Evolutionary conservation across 805 yeast genomes (phyloP).

Genomic region (Candida orba): DNA sequence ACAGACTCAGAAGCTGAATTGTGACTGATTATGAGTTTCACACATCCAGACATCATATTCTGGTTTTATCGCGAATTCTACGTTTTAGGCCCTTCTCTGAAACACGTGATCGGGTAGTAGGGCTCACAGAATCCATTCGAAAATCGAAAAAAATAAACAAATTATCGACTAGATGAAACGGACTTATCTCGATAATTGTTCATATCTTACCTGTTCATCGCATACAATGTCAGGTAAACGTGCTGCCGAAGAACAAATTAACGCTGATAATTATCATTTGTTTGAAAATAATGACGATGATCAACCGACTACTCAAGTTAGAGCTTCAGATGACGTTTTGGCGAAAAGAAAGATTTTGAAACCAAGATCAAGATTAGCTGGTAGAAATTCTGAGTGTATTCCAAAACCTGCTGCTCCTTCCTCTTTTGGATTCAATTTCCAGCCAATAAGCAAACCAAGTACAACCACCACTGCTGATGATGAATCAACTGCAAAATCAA

Average conservation of each 20-base stretch:
- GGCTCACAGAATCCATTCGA: background rate
- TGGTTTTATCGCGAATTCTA: background rate
- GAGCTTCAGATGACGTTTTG: slow-evolving; percentile 56
- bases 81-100: background rate
- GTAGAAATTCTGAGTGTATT: slow-evolving; percentile 7
- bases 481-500: slow-evolving; percentile 2
- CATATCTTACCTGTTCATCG: background rate
- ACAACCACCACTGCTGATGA: background rate
- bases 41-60: background rate
- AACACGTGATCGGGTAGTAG: background rate
- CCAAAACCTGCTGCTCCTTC: slow-evolving; percentile 5
- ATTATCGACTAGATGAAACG: background rate
- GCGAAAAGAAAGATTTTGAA: slow-evolving; percentile 63
- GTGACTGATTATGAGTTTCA: background rate
- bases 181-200: background rate
- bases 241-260: slow-evolving; percentile 56
- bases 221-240: slow-evolving; percentile 54
- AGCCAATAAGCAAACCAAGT: background rate
- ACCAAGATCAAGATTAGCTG: slow-evolving; percentile 38
- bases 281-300: slow-evolving; percentile 29
- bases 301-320: slow-evolving; percentile 26
- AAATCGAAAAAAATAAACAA: background rate
- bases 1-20: background rate
- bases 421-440: slow-evolving; percentile 7
- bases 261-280: slow-evolving; percentile 38